Percentiles rank a stretch among this genome's conserved stretches.
These are phyloP conservation scores for Hypsizygus marmoreus DNA, from an alignment of 768 basidiomycete genomes.

Conservation along the genomic window DNA sequence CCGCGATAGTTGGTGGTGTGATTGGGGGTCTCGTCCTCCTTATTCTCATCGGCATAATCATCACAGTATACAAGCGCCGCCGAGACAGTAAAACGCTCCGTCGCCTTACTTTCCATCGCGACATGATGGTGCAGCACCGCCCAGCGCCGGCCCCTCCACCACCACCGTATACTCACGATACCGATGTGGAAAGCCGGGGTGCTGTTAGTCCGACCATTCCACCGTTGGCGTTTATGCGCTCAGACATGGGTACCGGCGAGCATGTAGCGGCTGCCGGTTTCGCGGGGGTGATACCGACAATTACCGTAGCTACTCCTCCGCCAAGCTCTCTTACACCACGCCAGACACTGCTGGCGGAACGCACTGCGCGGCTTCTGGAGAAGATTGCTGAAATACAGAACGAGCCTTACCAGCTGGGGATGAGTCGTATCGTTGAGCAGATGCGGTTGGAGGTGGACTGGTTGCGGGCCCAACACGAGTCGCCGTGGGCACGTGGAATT, in stretches of 20 bases:
- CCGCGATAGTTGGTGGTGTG: constrained; percentile 15
- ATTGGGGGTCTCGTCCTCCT: constrained; percentile 14
- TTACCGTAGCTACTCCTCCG: not conserved
- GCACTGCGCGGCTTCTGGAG: constrained; percentile 12
- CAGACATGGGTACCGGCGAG: no score
- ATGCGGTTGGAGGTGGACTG: constrained; percentile 15
- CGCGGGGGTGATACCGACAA: no score
- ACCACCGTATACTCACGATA: not conserved
- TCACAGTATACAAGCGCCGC: constrained; percentile 9
- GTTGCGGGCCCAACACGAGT: constrained; percentile 10
- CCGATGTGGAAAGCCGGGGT: constrained; percentile 8
- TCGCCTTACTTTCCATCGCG: constrained; percentile 15
- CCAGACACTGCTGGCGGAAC: constrained; percentile 8
- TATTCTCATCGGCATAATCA: constrained; percentile 5
- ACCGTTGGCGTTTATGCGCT: no score
- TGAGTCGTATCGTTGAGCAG: constrained; percentile 7
- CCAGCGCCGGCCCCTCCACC: not conserved
- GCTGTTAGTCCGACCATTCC: constrained; percentile 1
- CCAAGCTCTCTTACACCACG: constrained; percentile 8
- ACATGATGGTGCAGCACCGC: constrained; percentile 15
- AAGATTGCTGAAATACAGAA: constrained; percentile 14
- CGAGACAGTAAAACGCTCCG: not conserved
- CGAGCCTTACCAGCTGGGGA: constrained; percentile 2
- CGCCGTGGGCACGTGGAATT: constrained; percentile 13
- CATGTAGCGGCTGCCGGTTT: no score